Conservation (phyloP, 2,329 filamentous ascomycete genomes). For the Chalara sp. region DNA sequence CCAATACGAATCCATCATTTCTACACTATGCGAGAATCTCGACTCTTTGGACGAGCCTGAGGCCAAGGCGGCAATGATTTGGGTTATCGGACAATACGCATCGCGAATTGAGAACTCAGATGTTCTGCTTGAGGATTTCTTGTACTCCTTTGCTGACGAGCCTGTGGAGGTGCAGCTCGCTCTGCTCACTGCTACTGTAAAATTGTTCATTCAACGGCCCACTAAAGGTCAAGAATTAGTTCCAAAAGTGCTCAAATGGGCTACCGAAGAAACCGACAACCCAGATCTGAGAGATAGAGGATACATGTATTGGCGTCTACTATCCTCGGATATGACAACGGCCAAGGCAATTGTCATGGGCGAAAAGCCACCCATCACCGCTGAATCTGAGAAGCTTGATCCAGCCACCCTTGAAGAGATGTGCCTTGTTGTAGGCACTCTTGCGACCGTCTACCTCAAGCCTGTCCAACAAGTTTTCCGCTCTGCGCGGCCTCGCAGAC, state of each 20-base stretch:
- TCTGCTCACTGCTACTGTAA: conserved; percentile 90
- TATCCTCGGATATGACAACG: conserved; percentile 83
- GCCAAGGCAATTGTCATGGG: conserved; percentile 93
- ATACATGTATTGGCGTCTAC: conserved; percentile 98
- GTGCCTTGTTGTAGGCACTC: conserved; percentile 90
- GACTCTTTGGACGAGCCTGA: conserved; percentile 96
- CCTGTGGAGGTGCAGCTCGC: conserved; percentile 93
- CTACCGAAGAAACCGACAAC: conserved; percentile 98
- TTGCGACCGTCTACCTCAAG: conserved; percentile 96
- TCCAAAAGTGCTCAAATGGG: conserved; percentile 94
- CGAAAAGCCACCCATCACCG: conserved; percentile 91
- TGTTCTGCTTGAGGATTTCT: conserved; percentile 85
- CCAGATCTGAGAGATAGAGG: conserved; percentile 91
- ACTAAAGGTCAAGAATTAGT: conserved; percentile 92
- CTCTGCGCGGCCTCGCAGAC: conserved; percentile 69
- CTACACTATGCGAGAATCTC: conserved; percentile 89
- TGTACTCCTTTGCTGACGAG: conserved; percentile 91
- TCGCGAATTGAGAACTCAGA: conserved; percentile 97
- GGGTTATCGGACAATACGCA: conserved; percentile 98
- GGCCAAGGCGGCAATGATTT: conserved; percentile 97
- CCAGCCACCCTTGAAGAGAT: conserved; percentile 90
- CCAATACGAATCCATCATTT: conserved; percentile 96
- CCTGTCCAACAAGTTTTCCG: conserved; percentile 97
- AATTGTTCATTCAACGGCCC: conserved; percentile 93
- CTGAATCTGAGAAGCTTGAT: conserved; percentile 91